phyloP scores from a whole-genome alignment of 768 basidiomycete genomes.

The Mycena amicta region DNA sequence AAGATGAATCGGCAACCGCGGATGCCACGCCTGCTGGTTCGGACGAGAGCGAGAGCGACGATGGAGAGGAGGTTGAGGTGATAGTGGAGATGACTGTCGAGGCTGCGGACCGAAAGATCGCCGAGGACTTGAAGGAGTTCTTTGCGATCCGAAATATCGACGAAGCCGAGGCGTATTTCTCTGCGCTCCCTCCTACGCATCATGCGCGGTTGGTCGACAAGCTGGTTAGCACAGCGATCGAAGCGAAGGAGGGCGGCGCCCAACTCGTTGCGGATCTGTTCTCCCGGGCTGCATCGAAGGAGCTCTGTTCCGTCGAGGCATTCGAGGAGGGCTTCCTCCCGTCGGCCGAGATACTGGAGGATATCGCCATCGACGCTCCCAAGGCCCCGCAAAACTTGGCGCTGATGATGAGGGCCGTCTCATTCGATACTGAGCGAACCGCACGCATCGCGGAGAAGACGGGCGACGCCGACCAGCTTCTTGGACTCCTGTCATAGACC shows the following conservation, averaged over 20 bases:
- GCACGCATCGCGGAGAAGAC: slow-evolving; percentile 63
- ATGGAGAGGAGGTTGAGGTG: slow-evolving; percentile 49
- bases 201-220: slow-evolving; percentile 72
- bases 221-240: slow-evolving; percentile 72
- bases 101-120: slow-evolving; percentile 74
- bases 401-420: slow-evolving; percentile 70
- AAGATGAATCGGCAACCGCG: slow-evolving; percentile 36
- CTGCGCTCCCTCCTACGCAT: slow-evolving; percentile 64
- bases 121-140: slow-evolving; percentile 84
- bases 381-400: slow-evolving; percentile 80
- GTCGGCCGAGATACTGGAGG: slow-evolving; percentile 79
- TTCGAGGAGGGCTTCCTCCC: slow-evolving; percentile 78
- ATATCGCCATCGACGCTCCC: slow-evolving; percentile 89
- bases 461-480: slow-evolving; percentile 59
- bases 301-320: slow-evolving; percentile 54
- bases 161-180: slow-evolving; percentile 88
- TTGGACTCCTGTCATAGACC: slow-evolving; percentile 58
- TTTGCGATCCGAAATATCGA: slow-evolving; percentile 81
- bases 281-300: slow-evolving; percentile 58
- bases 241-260: slow-evolving; percentile 82
- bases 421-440: slow-evolving; percentile 62
- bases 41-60: slow-evolving; percentile 46
- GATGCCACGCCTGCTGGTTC: slow-evolving; percentile 48
- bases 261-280: slow-evolving; percentile 80
- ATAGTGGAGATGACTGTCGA: slow-evolving; percentile 64